Base-by-base conservation (phyloP, 2,329 filamentous ascomycete genomes). In the Lachnellula suecica region DNA sequence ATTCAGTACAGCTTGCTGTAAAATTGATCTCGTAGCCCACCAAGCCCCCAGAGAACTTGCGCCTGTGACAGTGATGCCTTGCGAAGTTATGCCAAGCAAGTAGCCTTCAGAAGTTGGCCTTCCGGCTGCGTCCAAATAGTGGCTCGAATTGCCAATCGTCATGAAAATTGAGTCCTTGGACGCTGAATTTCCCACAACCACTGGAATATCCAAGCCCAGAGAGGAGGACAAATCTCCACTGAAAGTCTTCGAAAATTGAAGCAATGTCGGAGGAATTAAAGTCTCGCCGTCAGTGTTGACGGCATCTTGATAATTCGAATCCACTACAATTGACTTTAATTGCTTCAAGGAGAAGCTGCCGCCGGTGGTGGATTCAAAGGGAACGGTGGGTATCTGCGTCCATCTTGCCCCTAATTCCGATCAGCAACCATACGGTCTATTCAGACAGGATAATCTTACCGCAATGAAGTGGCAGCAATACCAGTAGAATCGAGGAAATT, bases 21-120 rank as follows among this genome's bases (percentile, higher is more conserved):
- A 61, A 8, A 83, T 56, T 1, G 79, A 78, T 27, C 80, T 71
- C 0, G 80, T 82, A 34, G 74, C 80, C 81, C 81, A 83, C 76
- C 78, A 83, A 47, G 72, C 75, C 9, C 81, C 81, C 5, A 81
- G 70, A 0, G 79, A 73, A 46, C 78, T 79, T 6, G 79, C 77
- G 1, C 79, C 80, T 3, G 68, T 68, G 57, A 84, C 76, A 10
- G 65, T 68, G 13, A 82, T 66, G 3, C 73, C 71, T 10, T 67
- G 59, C 4, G 61, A 50, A 15, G 67, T 68, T 3, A 79, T 66
- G 10, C 69, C 66, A 10, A 82, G 65, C 3, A 67, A 66, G 62
- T 82, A 80, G 7, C 72, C 77, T 60, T 83, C 78, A 0, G 74
- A 71, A 0, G 77, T 79, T 34, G 60, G 62, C 7, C 74, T 66